Evolutionary conservation across 2,329 filamentous ascomycete species (phyloP).

Genomic region (Nannizzia gypsea): DNA sequence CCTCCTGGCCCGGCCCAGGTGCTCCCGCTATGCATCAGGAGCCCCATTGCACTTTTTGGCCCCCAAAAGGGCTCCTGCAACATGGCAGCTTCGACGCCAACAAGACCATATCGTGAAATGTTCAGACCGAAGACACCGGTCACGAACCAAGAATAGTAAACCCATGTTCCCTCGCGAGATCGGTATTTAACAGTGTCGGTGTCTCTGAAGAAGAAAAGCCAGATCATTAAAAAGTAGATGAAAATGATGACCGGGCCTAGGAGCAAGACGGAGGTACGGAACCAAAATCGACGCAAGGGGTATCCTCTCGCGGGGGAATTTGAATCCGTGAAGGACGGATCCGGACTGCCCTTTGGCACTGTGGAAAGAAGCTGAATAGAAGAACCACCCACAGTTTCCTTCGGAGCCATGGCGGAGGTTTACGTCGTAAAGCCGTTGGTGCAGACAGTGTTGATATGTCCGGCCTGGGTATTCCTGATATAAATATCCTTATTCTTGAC

Average conservation of each 20-base stretch:
- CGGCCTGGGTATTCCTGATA: background rate
- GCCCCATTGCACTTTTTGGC: conserved; percentile 8
- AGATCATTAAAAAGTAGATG: background rate
- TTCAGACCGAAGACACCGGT: conserved; percentile 10
- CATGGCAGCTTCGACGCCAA: too few relatives aligned
- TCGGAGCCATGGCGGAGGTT: background rate
- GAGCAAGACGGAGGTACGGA: background rate
- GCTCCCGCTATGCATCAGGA: conserved; percentile 9
- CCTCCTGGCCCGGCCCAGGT: conserved; percentile 1
- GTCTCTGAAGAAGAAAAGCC: background rate
- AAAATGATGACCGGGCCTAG: background rate
- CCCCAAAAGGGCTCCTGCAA: background rate
- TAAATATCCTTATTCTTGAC: background rate
- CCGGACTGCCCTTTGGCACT: background rate
- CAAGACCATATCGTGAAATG: too few relatives aligned
- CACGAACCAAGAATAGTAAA: conserved; percentile 14
- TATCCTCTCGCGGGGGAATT: background rate
- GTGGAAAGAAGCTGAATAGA: background rate
- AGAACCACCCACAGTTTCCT: background rate
- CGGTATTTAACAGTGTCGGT: background rate
- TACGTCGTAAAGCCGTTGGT: background rate
- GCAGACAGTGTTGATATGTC: background rate
- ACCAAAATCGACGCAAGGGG: background rate
- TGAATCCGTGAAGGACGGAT: background rate
- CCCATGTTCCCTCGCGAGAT: conserved; percentile 4